Conservation (phyloP, 2,329 filamentous ascomycete genomes). For the Aspergillus uvarum region DNA sequence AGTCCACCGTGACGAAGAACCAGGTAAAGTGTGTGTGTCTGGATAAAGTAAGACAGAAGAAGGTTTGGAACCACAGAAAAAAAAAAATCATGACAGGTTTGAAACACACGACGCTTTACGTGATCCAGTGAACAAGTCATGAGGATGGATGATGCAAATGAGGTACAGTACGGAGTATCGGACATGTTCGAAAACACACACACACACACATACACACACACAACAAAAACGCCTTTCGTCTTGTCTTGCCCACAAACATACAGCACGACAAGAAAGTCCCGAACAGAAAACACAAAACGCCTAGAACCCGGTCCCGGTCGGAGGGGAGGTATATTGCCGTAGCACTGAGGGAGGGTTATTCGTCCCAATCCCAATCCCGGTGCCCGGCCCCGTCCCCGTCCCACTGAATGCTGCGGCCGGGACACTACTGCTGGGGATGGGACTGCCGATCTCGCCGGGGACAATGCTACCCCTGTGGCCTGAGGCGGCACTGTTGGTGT, state of each 20-base stretch:
- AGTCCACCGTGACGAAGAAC: neutral
- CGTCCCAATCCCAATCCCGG: too few relatives aligned
- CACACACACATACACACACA: too few relatives aligned
- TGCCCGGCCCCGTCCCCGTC: too few relatives aligned
- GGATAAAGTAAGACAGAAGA: constrained; percentile 1
- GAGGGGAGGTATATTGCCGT: constrained; percentile 41
- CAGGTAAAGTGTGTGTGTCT: neutral
- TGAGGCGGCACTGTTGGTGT: constrained; percentile 48
- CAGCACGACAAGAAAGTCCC: constrained; percentile 1
- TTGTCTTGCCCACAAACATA: constrained; percentile 10
- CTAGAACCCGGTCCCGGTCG: constrained; percentile 38
- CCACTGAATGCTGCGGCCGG: constrained; percentile 31
- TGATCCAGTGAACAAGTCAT: constrained; percentile 8
- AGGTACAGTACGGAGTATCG: constrained; percentile 12
- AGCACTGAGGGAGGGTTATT: constrained; percentile 27
- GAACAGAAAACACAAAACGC: constrained; percentile 16
- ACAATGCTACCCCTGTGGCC: constrained; percentile 44
- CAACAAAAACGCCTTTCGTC: constrained; percentile 4
- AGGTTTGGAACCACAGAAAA: constrained; percentile 17
- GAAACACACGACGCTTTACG: neutral
- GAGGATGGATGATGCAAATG: constrained; percentile 18
- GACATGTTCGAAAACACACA: constrained; percentile 12
- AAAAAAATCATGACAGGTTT: neutral
- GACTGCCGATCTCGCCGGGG: constrained; percentile 70
- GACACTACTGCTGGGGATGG: constrained; percentile 51